These are phyloP conservation scores for Phytophthora macrochlamydospora DNA, from an alignment of 352 stramenopile species.

Conservation along the genomic window DNA sequence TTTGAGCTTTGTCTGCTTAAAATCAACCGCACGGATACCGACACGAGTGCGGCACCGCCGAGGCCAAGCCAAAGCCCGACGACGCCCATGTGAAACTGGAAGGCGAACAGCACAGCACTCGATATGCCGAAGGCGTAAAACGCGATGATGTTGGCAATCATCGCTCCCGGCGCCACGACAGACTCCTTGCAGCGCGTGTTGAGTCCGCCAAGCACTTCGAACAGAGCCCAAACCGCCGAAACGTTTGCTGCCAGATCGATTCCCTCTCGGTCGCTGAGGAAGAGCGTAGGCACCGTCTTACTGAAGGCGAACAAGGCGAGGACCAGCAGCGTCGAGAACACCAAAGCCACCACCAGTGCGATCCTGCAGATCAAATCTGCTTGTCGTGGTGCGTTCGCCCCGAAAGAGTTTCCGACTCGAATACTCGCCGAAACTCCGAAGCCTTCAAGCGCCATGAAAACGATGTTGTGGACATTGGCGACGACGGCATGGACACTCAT, in stretches of 20 bases:
- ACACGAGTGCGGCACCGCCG: constrained; percentile 38
- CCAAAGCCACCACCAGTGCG: constrained; percentile 40
- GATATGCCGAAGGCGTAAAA: constrained; percentile 78
- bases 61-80: constrained; percentile 63
- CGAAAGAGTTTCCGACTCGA: constrained; percentile 45
- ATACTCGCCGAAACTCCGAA: constrained; percentile 52
- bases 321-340: constrained; percentile 42
- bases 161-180: constrained; percentile 63
- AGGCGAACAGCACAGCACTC: constrained; percentile 47
- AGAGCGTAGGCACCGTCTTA: no score
- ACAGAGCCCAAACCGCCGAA: constrained; percentile 43
- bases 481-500: constrained; percentile 73
- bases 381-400: constrained; percentile 56
- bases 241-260: constrained; percentile 33
- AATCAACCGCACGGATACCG: constrained; percentile 13
- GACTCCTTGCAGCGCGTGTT: constrained; percentile 64
- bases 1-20: constrained; percentile 31
- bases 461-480: constrained; percentile 61
- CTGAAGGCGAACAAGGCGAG: not conserved
- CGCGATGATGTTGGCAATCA: constrained; percentile 57
- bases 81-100: constrained; percentile 43
- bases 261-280: constrained; percentile 28
- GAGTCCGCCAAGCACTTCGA: constrained; percentile 50
- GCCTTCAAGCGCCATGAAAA: constrained; percentile 76
- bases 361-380: constrained; percentile 48